A percentile compares a stretch with the other conserved stretches of the same genome.
Evolutionary conservation across 139 green algal genomes (phyloP).

Genomic region (Tetratostichococcus sp.): DNA sequence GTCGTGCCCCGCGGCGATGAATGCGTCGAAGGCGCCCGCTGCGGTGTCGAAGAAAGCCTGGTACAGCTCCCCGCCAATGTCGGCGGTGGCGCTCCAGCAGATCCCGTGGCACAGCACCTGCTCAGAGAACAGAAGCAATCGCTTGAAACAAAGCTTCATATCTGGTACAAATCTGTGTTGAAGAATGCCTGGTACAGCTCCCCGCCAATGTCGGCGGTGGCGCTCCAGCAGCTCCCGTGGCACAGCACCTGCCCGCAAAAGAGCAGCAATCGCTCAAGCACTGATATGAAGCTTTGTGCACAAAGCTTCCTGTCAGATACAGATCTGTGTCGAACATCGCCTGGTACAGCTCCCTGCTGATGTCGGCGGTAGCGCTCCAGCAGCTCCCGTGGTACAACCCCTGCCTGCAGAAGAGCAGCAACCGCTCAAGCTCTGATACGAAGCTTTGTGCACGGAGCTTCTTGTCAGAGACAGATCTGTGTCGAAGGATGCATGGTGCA

Average conservation of each 20-base stretch:
- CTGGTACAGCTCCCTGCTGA: constrained; percentile 40
- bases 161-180: too few species aligned
- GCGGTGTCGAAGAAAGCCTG: constrained; percentile 26
- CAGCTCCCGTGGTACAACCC: constrained; percentile 26
- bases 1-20: constrained; percentile 14
- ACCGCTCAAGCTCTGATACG: too few species aligned
- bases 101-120: constrained; percentile 28
- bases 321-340: constrained; percentile 1
- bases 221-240: constrained; percentile 38
- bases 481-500: constrained; percentile 25
- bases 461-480: too few species aligned
- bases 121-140: too few species aligned
- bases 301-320: too few species aligned
- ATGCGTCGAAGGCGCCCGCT: constrained; percentile 13
- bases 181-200: constrained; percentile 33
- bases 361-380: constrained; percentile 34
- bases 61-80: constrained; percentile 34
- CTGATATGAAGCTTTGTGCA: too few species aligned
- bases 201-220: constrained; percentile 27
- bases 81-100: constrained; percentile 37
- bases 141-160: too few species aligned
- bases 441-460: too few species aligned
- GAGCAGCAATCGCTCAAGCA: too few species aligned
- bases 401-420: neutral
- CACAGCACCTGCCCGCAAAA: constrained; percentile 25